Base-by-base conservation (phyloP, 192 early-diverging fungal genomes). In the Umbelopsis sp. region DNA sequence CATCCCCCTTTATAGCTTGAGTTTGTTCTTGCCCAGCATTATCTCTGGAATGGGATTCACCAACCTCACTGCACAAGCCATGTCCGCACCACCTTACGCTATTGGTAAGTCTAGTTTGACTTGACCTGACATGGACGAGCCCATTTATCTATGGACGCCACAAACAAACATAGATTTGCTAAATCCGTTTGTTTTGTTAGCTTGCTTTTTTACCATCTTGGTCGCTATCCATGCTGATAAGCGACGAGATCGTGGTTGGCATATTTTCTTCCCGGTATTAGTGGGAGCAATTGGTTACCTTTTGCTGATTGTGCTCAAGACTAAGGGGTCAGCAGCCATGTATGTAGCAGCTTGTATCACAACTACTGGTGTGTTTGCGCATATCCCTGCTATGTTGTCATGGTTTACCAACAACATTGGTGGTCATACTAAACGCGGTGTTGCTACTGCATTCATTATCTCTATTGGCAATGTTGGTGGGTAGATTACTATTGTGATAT, bases 1-100 rank as follows among this genome's bases (percentile, higher is more conserved):
- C 66, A 91, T 86, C 10, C 87, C 90, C 14, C 73, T 89, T 8
- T 90, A 89, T 45, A 87, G 86, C 62, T 84, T 90, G 43, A 81
- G 84, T 49, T 84, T 90, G 22, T 91, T 91, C 71, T 77, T 94
- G 47, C 91, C 92, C 1, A 88, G 87, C 20, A 91, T 94, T 21
- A 84, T 94, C 66, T 82, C 83, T 32, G 79, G 83, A 38, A 86
- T 94, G 82, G 89, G 90, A 1, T 92, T 86, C 72, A 79, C 75
- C 20, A 26, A 74, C 31, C 4, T 86, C 1, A 74, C 73, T 2
- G 83, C 85, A 0, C 85, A 86, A 41, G 77, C 77, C 20, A 84
- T 86, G 82, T 80, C 81, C 12, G 80, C 82, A 0, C 85, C 85
- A 45, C 83, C 82, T 8, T 86, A 84, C 67, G 71, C 83, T 38